Conservation (phyloP, 2,329 filamentous ascomycete genomes). For the Hypoxylon sp. region DNA sequence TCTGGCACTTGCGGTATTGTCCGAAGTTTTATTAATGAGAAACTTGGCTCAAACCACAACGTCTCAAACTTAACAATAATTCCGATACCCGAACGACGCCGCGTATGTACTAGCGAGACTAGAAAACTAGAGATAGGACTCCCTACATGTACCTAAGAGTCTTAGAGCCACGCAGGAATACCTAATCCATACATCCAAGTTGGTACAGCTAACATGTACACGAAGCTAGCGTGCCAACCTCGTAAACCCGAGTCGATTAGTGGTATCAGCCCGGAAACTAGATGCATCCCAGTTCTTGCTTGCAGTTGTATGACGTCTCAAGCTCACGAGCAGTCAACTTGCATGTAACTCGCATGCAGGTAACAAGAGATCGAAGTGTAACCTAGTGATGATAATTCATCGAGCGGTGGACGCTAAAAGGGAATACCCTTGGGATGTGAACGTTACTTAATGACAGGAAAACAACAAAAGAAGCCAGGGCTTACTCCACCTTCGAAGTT, state of each 20-base stretch:
- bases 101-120: too few species aligned
- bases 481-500: constrained; percentile 15
- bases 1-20: not conserved
- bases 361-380: constrained; percentile 17
- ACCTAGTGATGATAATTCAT: constrained; percentile 13
- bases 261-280: not conserved
- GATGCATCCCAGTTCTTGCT: too few species aligned
- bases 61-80: constrained; percentile 5
- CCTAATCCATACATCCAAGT: too few species aligned
- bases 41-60: constrained; percentile 13
- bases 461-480: constrained; percentile 11
- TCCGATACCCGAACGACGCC: constrained; percentile 9
- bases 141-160: too few species aligned
- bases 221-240: not conserved
- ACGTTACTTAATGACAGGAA: too few species aligned
- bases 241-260: constrained; percentile 6
- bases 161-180: constrained; percentile 1
- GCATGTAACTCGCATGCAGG: constrained; percentile 12
- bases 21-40: constrained; percentile 25
- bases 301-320: constrained; percentile 26
- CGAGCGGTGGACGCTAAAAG: constrained; percentile 6
- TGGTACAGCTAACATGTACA: too few species aligned
- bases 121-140: not conserved
- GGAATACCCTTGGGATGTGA: constrained; percentile 1
- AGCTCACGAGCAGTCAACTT: constrained; percentile 14